phyloP scores from a whole-genome alignment of 176 grass and related monocot species.

The Oryza nivara region DNA sequence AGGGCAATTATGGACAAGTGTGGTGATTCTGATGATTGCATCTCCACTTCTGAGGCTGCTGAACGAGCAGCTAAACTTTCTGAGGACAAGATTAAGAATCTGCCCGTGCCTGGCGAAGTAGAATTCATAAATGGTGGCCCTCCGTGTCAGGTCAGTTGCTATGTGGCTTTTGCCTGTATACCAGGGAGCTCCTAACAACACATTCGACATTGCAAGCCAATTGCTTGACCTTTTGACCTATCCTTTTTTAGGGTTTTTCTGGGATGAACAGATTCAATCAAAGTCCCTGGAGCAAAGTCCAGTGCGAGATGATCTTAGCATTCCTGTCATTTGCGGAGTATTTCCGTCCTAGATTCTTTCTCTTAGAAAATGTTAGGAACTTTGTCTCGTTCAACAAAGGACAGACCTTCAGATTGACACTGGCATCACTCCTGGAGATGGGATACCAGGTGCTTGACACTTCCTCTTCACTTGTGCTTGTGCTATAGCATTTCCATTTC shows the following conservation, averaged over 20 bases:
- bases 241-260: slow-evolving; percentile 64
- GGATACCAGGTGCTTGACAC: slow-evolving; percentile 68
- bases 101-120: slow-evolving; percentile 70
- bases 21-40: slow-evolving; percentile 65
- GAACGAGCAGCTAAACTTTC: slow-evolving; percentile 50
- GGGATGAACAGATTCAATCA: slow-evolving; percentile 81
- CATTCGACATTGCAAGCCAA: background rate
- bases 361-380: slow-evolving; percentile 76
- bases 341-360: slow-evolving; percentile 68
- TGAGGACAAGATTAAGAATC: slow-evolving; percentile 59
- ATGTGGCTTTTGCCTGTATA: background rate
- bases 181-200: background rate
- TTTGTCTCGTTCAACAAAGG: slow-evolving; percentile 83
- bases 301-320: slow-evolving; percentile 83
- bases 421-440: slow-evolving; percentile 77
- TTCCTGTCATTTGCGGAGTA: slow-evolving; percentile 80
- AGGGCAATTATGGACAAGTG: slow-evolving; percentile 76
- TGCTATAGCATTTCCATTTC: background rate
- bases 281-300: slow-evolving; percentile 81
- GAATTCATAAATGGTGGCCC: slow-evolving; percentile 87
- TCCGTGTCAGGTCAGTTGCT: slow-evolving; percentile 67
- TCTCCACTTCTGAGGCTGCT: slow-evolving; percentile 61
- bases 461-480: background rate
- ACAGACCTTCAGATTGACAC: slow-evolving; percentile 65
- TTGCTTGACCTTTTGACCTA: background rate